Conservation (phyloP, 1,139 yeast genomes). For the Pneumocystis carinii region DNA sequence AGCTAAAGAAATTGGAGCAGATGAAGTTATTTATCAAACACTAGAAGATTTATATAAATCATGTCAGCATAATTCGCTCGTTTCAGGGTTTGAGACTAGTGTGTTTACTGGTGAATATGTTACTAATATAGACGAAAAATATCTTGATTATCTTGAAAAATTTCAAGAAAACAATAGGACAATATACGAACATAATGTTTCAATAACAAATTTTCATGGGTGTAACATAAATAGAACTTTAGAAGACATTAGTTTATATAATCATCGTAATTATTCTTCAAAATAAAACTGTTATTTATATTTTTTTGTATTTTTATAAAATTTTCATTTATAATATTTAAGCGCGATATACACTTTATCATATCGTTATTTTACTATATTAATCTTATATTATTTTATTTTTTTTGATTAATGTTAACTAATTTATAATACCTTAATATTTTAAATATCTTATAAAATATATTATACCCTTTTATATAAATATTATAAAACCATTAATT, state of each 20-base stretch:
- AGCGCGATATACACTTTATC: too few relatives aligned
- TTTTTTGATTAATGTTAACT: too few relatives aligned
- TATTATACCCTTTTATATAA: too few relatives aligned
- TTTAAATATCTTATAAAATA: too few relatives aligned
- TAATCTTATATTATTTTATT: too few relatives aligned
- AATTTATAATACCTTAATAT: too few relatives aligned
- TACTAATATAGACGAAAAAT: constrained; percentile 78
- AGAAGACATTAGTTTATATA: background rate
- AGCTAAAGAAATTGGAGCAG: constrained; percentile 75
- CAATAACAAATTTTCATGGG: background rate
- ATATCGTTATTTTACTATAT: too few relatives aligned
- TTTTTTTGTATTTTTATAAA: background rate
- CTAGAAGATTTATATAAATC: constrained; percentile 69
- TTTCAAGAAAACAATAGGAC: constrained; percentile 55
- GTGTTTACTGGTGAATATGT: constrained; percentile 92
- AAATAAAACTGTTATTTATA: background rate
- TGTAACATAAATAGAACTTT: background rate
- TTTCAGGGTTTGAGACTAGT: constrained; percentile 73
- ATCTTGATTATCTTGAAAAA: constrained; percentile 65
- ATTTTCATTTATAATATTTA: too few relatives aligned
- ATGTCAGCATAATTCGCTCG: constrained; percentile 37
- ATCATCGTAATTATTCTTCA: background rate
- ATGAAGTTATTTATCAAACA: constrained; percentile 75
- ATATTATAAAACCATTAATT: too few relatives aligned
- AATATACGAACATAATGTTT: background rate